Evolutionary conservation across 345 rosid species (phyloP).

Genomic region (Linum tenue): DNA sequence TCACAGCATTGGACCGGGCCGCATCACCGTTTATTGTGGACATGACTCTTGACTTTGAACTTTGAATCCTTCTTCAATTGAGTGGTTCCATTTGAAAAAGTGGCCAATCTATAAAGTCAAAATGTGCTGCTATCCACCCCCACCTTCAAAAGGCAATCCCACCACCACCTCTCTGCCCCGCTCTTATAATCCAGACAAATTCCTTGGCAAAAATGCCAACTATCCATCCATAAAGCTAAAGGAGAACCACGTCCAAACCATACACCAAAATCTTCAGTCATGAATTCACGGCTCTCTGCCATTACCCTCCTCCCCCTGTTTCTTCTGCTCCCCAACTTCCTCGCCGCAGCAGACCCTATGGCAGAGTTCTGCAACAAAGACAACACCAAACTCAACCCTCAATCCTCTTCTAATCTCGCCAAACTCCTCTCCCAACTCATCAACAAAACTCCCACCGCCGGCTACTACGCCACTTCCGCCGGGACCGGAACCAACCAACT

Average conservation of each 20-base stretch:
- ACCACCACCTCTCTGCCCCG: neutral
- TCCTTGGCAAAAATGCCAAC: no score
- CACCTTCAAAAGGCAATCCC: neutral
- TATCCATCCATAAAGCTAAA: neutral
- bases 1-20: no score
- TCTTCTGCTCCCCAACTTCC: neutral
- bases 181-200: neutral
- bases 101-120: no score
- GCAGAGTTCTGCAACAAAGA: slow-evolving; percentile 41
- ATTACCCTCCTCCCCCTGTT: neutral
- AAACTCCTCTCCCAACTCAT: slow-evolving; percentile 30
- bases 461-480: slow-evolving; percentile 31
- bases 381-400: slow-evolving; percentile 24
- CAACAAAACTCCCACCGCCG: slow-evolving; percentile 32
- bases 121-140: no score
- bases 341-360: slow-evolving; percentile 36
- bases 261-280: no score
- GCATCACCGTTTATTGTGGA: no score
- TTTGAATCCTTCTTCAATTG: no score
- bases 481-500: slow-evolving; percentile 35
- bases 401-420: slow-evolving; percentile 35
- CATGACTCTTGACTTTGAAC: no score
- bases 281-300: no score
- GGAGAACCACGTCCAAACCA: no score
- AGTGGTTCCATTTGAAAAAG: no score